Base-by-base conservation (phyloP, 2,329 filamentous ascomycete genomes). In the Colletotrichum neosansevieriae region DNA sequence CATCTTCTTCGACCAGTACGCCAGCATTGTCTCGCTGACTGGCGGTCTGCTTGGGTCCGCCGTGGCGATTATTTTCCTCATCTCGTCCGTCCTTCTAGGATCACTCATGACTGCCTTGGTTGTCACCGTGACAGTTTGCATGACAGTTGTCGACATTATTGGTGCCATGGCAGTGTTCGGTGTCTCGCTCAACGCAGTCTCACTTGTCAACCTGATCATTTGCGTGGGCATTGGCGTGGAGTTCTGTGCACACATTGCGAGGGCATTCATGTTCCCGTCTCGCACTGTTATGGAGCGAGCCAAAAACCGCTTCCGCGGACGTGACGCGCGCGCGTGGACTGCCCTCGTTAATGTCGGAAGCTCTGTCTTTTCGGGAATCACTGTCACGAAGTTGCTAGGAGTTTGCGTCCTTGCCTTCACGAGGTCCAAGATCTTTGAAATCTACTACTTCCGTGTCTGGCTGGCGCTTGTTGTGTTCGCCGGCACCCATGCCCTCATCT, bases 391-490 rank as follows among this genome's bases (percentile, higher is more conserved):
- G 80, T 86, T 99, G 1, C 84, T 99, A 2, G 96, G 96, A 3
- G 95, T 99, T 0, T 91, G 87, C 51, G 96, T 99, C 40, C 84
- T 99, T 19, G 96, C 96, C 0, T 99, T 98, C 76, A 99, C 96
- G 7, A 85, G 93, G 58, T 97, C 93, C 79, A 99, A 98, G 88
- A 99, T 99, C 76, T 99, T 99, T 75, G 97, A 99, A 83, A 94
- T 99, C 66, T 99, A 99, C 82, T 99, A 99, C 81, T 99, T 99
- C 86, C 88, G 96, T 49, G 92, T 99, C 49, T 99, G 96, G 96
- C 83, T 98, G 17, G 92, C 94, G 6, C 87, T 99, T 62, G 94
- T 99, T 11, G 78, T 97, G 10, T 95, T 97, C 78, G 97, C 94
- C 3, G 93, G 93, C 7, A 86, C 91, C 10, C 96, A 99, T 78